These are phyloP conservation scores for Ustilago tritici DNA, from an alignment of 1,284 basidiomycete species.

Conservation along the genomic window DNA sequence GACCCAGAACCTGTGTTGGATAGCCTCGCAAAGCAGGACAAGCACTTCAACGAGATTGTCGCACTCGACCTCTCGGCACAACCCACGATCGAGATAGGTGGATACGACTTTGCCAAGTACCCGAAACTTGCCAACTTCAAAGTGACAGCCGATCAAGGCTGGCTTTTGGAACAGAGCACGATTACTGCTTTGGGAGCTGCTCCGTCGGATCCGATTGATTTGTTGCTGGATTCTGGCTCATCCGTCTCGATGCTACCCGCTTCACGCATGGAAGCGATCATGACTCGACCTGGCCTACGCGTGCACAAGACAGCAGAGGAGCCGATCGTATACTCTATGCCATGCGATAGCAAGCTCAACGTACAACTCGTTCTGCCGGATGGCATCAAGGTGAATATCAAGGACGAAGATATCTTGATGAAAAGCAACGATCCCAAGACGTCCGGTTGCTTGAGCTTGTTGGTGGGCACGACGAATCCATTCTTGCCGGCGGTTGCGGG, in stretches of 20 bases:
- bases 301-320: slow-evolving; percentile 22
- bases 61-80: slow-evolving; percentile 24
- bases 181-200: slow-evolving; percentile 20
- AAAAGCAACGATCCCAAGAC: slow-evolving; percentile 40
- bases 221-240: slow-evolving; percentile 42
- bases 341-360: slow-evolving; percentile 36
- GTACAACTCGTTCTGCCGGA: slow-evolving; percentile 30
- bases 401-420: slow-evolving; percentile 39
- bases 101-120: slow-evolving; percentile 30
- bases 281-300: slow-evolving; percentile 24
- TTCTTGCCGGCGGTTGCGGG: slow-evolving; percentile 37
- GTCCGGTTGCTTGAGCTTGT: slow-evolving; percentile 39
- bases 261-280: slow-evolving; percentile 31
- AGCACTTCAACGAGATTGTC: slow-evolving; percentile 7
- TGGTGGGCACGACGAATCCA: slow-evolving; percentile 36
- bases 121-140: slow-evolving; percentile 22
- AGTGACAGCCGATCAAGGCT: slow-evolving; percentile 25
- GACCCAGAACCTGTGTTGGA: slow-evolving; percentile 19
- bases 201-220: slow-evolving; percentile 4
- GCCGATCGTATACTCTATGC: slow-evolving; percentile 42
- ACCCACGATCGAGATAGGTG: slow-evolving; percentile 33
- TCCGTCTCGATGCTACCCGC: slow-evolving; percentile 39
- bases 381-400: slow-evolving; percentile 20
- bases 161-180: slow-evolving; percentile 19
- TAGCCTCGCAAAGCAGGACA: slow-evolving; percentile 11